Base-by-base conservation (phyloP, 1,284 basidiomycete genomes). In the Cystobasidium slooffiae region DNA sequence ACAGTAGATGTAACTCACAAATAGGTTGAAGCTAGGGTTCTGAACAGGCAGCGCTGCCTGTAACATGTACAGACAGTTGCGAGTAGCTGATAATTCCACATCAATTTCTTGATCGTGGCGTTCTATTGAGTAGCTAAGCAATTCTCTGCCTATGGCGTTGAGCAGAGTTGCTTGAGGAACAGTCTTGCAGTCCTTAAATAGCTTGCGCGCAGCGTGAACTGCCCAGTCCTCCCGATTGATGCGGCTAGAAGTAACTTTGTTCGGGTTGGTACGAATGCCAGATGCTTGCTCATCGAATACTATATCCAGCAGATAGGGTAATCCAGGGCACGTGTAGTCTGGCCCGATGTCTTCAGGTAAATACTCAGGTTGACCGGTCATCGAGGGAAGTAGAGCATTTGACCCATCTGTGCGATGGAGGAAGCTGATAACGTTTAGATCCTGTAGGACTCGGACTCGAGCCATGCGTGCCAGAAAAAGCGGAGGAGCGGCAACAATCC, bases 221-320 rank as follows among this genome's bases (percentile, higher is more conserved):
- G 4, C 41, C 62, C 62, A 65, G n/a, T 46, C 3, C 6, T n/a
- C 18, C 43, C 62, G 14, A n/a, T 39, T 65, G n/a, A 14, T 16
- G n/a, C 20, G 16, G 39, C 16, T 41, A 4, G 20, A n/a, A 22
- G 14, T 43, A 24, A n/a, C 37, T 65, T 44, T 37, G 9, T 46
- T 20, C 46, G 66, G 66, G 41, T 68, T 46, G 39, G 24, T n/a
- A 37, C 49, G 39, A 16, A 70, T 59, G n/a, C 68, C 56, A 9
- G 56, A 46, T 6, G 12, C 20, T 46, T 24, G 10, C 24, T 39
- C 43, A 49, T 70, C 55, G 44, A 61, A 61, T 37, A 47, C 24
- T 16, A 70, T 37, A 31, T 62, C 58, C 6, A 70, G 58, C 22
- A 70, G 44, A 56, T 61, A 44, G 22, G 68, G 56, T 24, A 70